Conservation (phyloP, 2,329 filamentous ascomycete genomes). For the Drechslerella coelobrocha region DNA sequence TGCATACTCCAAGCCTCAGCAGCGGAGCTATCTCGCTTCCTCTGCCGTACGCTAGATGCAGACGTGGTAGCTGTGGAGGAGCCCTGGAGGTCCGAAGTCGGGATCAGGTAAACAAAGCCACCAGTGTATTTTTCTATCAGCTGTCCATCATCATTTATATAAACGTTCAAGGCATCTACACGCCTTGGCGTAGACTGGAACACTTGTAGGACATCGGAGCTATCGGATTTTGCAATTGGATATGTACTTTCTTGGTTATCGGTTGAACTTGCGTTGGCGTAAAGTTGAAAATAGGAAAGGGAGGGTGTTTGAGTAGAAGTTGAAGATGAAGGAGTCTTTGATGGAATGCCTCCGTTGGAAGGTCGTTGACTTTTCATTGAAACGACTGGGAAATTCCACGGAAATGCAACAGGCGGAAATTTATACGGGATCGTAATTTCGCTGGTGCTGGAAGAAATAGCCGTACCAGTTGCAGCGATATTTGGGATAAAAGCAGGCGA, state of each 20-base stretch:
- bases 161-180: conserved; percentile 31
- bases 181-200: conserved; percentile 4
- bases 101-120: conserved; percentile 13
- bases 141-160: conserved; percentile 20
- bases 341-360: no score
- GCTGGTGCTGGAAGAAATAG: conserved; percentile 18
- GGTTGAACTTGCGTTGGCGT: conserved; percentile 14
- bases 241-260: conserved; percentile 15
- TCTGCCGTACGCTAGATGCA: conserved; percentile 11
- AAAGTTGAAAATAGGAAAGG: conserved; percentile 24
- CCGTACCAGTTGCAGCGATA: conserved; percentile 18
- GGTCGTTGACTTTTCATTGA: no score
- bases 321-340: no score
- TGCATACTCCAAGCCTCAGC: conserved; percentile 26
- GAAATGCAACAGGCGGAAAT: conserved; percentile 37
- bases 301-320: not conserved
- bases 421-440: conserved; percentile 11
- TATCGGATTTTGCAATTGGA: conserved; percentile 25
- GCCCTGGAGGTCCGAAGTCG: conserved; percentile 6
- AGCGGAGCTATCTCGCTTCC: conserved; percentile 15
- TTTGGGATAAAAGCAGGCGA: conserved; percentile 16
- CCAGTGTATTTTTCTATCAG: conserved; percentile 18
- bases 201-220: conserved; percentile 20
- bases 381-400: conserved; percentile 17
- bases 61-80: no score